These are phyloP conservation scores for Barnettozyma populi DNA, from an alignment of 805 yeast species.

Conservation along the genomic window DNA sequence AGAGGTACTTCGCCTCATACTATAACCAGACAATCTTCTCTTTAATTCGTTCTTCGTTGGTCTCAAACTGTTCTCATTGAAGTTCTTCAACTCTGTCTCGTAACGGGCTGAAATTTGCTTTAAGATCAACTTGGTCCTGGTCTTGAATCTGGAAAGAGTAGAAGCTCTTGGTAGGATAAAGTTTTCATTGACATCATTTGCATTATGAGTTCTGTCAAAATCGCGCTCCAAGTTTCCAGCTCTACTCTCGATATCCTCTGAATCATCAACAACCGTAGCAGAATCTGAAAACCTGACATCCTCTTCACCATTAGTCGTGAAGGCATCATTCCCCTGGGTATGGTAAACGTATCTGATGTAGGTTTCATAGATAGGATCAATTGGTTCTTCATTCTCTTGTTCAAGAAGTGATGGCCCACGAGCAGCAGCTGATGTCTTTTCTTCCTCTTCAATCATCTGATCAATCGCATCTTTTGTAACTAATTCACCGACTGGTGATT, in stretches of 20 bases:
- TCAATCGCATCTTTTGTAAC: slow-evolving; percentile 4
- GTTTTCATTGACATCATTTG: background rate
- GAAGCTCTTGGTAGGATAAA: background rate
- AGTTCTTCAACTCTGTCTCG: slow-evolving; percentile 7
- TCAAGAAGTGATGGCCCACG: background rate
- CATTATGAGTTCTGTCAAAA: too few relatives aligned
- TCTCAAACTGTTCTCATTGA: slow-evolving; percentile 6
- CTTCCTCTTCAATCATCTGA: slow-evolving; percentile 4
- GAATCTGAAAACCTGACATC: slow-evolving; percentile 4
- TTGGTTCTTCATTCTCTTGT: background rate
- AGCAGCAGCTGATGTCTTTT: background rate
- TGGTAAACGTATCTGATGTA: slow-evolving; percentile 10
- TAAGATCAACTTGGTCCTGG: slow-evolving; percentile 5
- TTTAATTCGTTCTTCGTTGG: slow-evolving; percentile 8
- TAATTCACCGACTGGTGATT: slow-evolving; percentile 8
- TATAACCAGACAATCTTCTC: slow-evolving; percentile 7
- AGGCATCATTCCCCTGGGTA: slow-evolving; percentile 3
- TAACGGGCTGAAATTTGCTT: slow-evolving; percentile 6
- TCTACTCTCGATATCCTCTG: background rate
- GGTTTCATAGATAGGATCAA: slow-evolving; percentile 13
- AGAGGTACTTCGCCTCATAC: slow-evolving; percentile 4
- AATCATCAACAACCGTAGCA: slow-evolving; percentile 5
- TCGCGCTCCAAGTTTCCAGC: background rate
- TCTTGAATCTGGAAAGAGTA: slow-evolving; percentile 8
- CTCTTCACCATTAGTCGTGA: slow-evolving; percentile 2